Evolutionary conservation across 805 yeast genomes (phyloP).

Genomic region (Yamadazyma phyllophila): DNA sequence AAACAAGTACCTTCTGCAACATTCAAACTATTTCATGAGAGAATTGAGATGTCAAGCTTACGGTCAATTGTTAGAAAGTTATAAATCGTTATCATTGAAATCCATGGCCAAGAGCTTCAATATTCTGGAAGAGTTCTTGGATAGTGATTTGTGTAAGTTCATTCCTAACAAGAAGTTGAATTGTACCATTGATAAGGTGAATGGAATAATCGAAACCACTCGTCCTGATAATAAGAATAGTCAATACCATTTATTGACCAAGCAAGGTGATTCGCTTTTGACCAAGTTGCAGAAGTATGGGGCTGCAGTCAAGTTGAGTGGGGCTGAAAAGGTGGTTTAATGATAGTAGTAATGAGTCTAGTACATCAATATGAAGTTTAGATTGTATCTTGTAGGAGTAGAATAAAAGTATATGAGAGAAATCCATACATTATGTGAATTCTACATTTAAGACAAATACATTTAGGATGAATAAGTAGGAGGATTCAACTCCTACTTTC

Average conservation of each 20-base stretch:
- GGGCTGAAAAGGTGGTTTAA: slow-evolving; percentile 65
- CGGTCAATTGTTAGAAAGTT: slow-evolving; percentile 89
- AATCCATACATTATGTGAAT: too few species aligned
- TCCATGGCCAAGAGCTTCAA: slow-evolving; percentile 95
- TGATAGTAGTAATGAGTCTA: neutral
- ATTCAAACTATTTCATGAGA: slow-evolving; percentile 80
- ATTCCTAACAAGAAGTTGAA: slow-evolving; percentile 91
- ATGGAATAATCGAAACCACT: slow-evolving; percentile 92
- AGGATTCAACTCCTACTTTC: too few species aligned
- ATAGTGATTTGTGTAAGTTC: slow-evolving; percentile 81
- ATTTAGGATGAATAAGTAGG: too few species aligned
- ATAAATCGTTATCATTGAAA: slow-evolving; percentile 82
- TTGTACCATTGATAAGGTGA: slow-evolving; percentile 93
- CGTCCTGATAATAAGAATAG: slow-evolving; percentile 95
- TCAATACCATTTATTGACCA: slow-evolving; percentile 83
- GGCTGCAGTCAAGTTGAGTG: slow-evolving; percentile 93
- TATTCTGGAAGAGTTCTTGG: slow-evolving; percentile 83
- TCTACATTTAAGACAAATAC: too few species aligned
- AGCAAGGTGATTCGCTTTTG: slow-evolving; percentile 87
- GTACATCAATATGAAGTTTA: too few species aligned
- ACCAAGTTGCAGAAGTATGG: slow-evolving; percentile 96
- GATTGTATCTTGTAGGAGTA: too few species aligned
- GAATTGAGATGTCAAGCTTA: slow-evolving; percentile 95
- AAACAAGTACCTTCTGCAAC: slow-evolving; percentile 65
- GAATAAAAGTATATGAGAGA: too few species aligned